Base-by-base conservation (phyloP, 129 eudicot genomes). In the Silybum marianum region DNA sequence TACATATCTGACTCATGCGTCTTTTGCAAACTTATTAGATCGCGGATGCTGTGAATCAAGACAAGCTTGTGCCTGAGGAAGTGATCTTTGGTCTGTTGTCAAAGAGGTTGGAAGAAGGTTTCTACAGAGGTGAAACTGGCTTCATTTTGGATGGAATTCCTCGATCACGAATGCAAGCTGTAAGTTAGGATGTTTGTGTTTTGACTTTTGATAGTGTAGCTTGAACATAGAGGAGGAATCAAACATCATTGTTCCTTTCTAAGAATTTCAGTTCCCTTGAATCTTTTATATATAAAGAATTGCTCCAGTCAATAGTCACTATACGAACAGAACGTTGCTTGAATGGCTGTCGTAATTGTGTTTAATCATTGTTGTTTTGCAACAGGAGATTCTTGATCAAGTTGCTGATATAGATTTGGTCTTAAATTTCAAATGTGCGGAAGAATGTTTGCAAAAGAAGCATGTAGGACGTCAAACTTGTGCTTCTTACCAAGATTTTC, bases 121-220 rank as follows among this genome's bases (percentile, higher is more conserved):
- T 85, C 69, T 74, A 78, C 84, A 91, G 81, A 80, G 99, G 99
- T 79, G 98, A 95, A 88, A 84, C 88, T 75, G 99, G 99, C 44
- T 95, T 95, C 81, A 95, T 95, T 83, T 79, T 95, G 88, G 97
- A 91, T 85, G 99, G 99, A 13, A 87, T 95, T 83, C 99, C 99
- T 42, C 88, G 99, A 82, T 84, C 97, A 24, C 88, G 82, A 70
- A 73, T 87, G 67, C 99, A 95, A 87, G 99, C 99, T 70, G 99
- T 95, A 75, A 93, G 99, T 87, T 70, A 0, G 16, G 21, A 12
- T 71, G 44, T 36, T 38, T 65, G 63, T 63, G 26, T 32, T 18
- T 51, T 14, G 19, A 4, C 32, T 32, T 18, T 51, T 14, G 19
- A 4, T 54, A n/a, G 26, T 30, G 13, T 60, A 71, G 78, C 16